These are phyloP conservation scores for Dothideomycetes sp. DNA, from an alignment of 2,329 filamentous ascomycete genomes.

Conservation along the genomic window DNA sequence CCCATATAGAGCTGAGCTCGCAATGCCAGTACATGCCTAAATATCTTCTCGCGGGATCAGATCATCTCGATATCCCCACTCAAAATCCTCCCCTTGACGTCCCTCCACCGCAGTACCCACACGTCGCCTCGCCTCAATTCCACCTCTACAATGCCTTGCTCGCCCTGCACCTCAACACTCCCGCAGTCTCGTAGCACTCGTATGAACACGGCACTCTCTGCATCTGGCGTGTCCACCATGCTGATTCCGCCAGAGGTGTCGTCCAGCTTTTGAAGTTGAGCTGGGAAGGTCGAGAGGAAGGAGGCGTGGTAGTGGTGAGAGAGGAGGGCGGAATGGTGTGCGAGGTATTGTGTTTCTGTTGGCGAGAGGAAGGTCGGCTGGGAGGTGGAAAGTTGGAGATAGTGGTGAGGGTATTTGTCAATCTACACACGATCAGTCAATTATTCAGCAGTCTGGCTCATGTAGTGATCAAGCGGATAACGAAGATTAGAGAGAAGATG, in stretches of 20 bases:
- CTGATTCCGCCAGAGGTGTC: constrained; percentile 80
- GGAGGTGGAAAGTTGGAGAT: constrained; percentile 38
- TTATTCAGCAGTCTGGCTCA: constrained; percentile 3
- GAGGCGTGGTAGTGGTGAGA: constrained; percentile 75
- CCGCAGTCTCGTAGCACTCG: constrained; percentile 54
- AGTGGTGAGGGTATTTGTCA: constrained; percentile 65
- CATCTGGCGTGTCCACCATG: constrained; percentile 85
- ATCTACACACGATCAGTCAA: constrained; percentile 40
- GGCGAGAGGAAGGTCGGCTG: constrained; percentile 47
- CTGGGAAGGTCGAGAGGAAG: constrained; percentile 75
- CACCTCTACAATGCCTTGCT: constrained; percentile 36
- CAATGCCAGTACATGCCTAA: too few relatives aligned
- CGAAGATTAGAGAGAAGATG: neutral
- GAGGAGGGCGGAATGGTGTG: constrained; percentile 72
- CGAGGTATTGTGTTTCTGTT: constrained; percentile 72
- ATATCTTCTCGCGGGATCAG: too few relatives aligned
- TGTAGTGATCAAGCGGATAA: too few relatives aligned
- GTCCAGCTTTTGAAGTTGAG: constrained; percentile 70
- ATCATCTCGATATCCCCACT: constrained; percentile 63
- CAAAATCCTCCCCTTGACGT: constrained; percentile 50
- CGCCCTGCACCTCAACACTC: constrained; percentile 48
- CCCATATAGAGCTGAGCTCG: too few relatives aligned
- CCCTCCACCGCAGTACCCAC: constrained; percentile 49
- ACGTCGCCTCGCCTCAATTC: constrained; percentile 40
- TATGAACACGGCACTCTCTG: constrained; percentile 75